These are phyloP conservation scores for Trematosphaeria pertusa DNA, from an alignment of 2,329 filamentous ascomycete species.

Conservation along the genomic window DNA sequence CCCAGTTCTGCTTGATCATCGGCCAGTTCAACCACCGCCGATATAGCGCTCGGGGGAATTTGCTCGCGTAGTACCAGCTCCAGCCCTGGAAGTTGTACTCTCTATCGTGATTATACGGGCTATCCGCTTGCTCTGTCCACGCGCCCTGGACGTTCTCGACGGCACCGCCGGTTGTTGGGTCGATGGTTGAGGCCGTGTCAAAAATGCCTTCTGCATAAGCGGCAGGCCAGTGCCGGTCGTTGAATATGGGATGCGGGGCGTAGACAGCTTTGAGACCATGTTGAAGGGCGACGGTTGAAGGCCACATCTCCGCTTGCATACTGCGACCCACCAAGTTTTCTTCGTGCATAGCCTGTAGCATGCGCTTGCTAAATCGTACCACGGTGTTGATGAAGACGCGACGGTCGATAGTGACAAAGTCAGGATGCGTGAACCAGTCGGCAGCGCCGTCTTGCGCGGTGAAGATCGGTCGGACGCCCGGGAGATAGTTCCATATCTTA, in stretches of 20 bases:
- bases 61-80: constrained; percentile 90
- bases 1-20: constrained; percentile 79
- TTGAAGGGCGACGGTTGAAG: constrained; percentile 83
- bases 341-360: constrained; percentile 87
- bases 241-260: constrained; percentile 85
- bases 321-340: constrained; percentile 88
- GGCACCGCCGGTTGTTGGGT: constrained; percentile 47
- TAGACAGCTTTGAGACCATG: constrained; percentile 94
- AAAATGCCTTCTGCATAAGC: constrained; percentile 78
- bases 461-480: constrained; percentile 75
- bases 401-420: constrained; percentile 63
- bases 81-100: constrained; percentile 89
- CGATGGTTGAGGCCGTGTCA: constrained; percentile 62
- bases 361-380: constrained; percentile 78
- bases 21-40: constrained; percentile 83
- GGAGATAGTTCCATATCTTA: constrained; percentile 59
- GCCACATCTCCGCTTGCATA: constrained; percentile 98
- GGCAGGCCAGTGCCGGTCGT: constrained; percentile 85
- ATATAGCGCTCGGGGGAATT: constrained; percentile 83
- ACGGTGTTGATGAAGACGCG: constrained; percentile 90
- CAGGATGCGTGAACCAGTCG: constrained; percentile 60
- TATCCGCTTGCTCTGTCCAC: constrained; percentile 53
- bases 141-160: constrained; percentile 66
- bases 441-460: constrained; percentile 78
- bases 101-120: constrained; percentile 64